A percentile compares a stretch with the other conserved stretches of the same genome.
These are phyloP conservation scores for Sporisorium reilianum DNA, from an alignment of 1,284 basidiomycete species.

Conservation along the genomic window DNA sequence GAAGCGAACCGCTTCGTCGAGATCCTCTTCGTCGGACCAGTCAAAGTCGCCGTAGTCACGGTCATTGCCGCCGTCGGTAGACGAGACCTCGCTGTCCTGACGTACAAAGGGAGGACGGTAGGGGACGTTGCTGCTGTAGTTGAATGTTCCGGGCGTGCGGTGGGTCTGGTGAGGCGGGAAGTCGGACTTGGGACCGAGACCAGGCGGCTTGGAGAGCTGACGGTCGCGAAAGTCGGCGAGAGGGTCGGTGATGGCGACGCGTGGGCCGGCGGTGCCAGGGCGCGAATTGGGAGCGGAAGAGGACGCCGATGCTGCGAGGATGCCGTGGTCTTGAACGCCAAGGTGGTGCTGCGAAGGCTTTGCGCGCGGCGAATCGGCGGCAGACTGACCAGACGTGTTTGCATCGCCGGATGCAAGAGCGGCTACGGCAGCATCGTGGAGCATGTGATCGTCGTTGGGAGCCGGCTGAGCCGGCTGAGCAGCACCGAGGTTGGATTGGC, in stretches of 20 bases:
- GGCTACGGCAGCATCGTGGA: constrained; percentile 37
- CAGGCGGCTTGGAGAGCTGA: constrained; percentile 52
- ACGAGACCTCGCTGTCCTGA: constrained; percentile 54
- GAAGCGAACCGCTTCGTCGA: constrained; percentile 54
- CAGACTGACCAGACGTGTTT: constrained; percentile 10
- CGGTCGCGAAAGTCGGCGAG: constrained; percentile 58
- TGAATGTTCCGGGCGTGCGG: constrained; percentile 37
- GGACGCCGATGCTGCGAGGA: constrained; percentile 9
- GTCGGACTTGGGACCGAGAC: constrained; percentile 58
- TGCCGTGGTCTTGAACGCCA: constrained; percentile 15
- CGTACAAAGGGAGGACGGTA: constrained; percentile 42
- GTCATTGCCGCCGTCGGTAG: constrained; percentile 50
- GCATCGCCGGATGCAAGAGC: constrained; percentile 33
- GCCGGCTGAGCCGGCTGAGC: constrained; percentile 8
- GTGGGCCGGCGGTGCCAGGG: constrained; percentile 39
- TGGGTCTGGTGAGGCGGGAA: constrained; percentile 51
- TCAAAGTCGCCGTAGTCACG: constrained; percentile 62
- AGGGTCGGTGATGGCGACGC: constrained; percentile 61
- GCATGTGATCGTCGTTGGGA: constrained; percentile 9
- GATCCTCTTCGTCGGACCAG: constrained; percentile 64
- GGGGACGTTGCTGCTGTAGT: constrained; percentile 27
- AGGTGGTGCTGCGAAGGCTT: constrained; percentile 15
- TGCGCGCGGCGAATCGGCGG: neutral
- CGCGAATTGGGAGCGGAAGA: constrained; percentile 29
- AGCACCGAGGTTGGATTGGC: constrained; percentile 36